Conservation (phyloP, 805 yeast species). For the Teunomyces lycoperdinae region DNA sequence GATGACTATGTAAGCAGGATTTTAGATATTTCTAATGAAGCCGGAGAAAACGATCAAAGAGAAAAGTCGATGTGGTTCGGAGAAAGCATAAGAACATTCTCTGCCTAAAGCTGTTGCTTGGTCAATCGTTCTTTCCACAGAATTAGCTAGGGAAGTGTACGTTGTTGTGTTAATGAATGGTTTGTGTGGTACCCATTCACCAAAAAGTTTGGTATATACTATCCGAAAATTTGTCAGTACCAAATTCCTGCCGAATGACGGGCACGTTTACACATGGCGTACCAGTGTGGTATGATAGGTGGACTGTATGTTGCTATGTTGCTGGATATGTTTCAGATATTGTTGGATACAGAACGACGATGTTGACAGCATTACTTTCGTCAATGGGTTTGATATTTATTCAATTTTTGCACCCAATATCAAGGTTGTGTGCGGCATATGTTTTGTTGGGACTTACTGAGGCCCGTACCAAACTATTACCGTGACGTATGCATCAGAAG, state of each 20-base stretch:
- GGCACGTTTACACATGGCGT: constrained; percentile 33
- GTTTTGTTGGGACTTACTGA: constrained; percentile 48
- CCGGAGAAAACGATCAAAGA: constrained; percentile 31
- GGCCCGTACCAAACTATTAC: constrained; percentile 53
- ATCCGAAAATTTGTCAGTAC: constrained; percentile 24
- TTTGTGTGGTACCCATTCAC: constrained; percentile 34
- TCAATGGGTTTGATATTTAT: constrained; percentile 43
- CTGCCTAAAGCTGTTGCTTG: constrained; percentile 40
- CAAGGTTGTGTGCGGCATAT: constrained; percentile 41
- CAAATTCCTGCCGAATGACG: constrained; percentile 43
- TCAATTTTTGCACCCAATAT: constrained; percentile 44
- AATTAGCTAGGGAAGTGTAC: constrained; percentile 42
- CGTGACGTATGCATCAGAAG: constrained; percentile 55
- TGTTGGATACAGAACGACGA: constrained; percentile 44
- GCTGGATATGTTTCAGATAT: constrained; percentile 45
- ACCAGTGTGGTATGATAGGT: constrained; percentile 32
- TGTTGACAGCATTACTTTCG: constrained; percentile 25
- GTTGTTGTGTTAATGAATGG: constrained; percentile 39
- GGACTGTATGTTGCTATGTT: constrained; percentile 42
- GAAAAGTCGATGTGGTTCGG: constrained; percentile 34
- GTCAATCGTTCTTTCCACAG: constrained; percentile 43
- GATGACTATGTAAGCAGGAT: constrained; percentile 36
- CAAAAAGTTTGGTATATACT: constrained; percentile 32
- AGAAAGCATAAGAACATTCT: constrained; percentile 38
- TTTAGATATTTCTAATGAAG: constrained; percentile 36